These are phyloP conservation scores for Magnusiomyces paraingens DNA, from an alignment of 1,139 yeast genomes.

Conservation along the genomic window DNA sequence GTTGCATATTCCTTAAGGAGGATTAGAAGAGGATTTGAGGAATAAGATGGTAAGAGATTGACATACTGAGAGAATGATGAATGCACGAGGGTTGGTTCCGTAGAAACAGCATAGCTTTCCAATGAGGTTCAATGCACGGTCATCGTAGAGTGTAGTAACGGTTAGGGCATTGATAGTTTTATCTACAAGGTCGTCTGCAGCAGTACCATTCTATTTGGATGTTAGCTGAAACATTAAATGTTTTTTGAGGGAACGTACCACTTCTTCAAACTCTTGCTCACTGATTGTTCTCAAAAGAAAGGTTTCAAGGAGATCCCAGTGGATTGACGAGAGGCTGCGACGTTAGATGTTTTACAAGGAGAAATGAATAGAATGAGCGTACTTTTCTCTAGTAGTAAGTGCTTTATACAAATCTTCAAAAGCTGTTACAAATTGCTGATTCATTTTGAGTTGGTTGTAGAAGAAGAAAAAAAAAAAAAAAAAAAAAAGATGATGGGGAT, in stretches of 20 bases:
- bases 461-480: no score
- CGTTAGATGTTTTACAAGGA: neutral
- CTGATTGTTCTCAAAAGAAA: neutral
- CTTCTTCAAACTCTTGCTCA: constrained; percentile 1
- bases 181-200: constrained; percentile 1
- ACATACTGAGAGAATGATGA: constrained; percentile 14
- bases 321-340: neutral
- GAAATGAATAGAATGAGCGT: neutral
- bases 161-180: neutral
- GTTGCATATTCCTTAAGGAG: constrained; percentile 11
- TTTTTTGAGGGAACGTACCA: neutral
- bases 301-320: neutral
- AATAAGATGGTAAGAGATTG: neutral
- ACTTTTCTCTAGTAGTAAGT: neutral
- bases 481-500: no score
- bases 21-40: neutral
- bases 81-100: constrained; percentile 14
- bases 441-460: neutral
- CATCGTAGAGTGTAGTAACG: neutral
- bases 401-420: neutral
- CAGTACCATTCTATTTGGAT: neutral
- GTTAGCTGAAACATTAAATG: neutral
- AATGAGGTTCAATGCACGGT: neutral
- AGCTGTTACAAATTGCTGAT: neutral
- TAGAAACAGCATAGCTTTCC: constrained; percentile 13